phyloP scores from a whole-genome alignment of 805 yeast species.

The Saturnispora serradocipensis region DNA sequence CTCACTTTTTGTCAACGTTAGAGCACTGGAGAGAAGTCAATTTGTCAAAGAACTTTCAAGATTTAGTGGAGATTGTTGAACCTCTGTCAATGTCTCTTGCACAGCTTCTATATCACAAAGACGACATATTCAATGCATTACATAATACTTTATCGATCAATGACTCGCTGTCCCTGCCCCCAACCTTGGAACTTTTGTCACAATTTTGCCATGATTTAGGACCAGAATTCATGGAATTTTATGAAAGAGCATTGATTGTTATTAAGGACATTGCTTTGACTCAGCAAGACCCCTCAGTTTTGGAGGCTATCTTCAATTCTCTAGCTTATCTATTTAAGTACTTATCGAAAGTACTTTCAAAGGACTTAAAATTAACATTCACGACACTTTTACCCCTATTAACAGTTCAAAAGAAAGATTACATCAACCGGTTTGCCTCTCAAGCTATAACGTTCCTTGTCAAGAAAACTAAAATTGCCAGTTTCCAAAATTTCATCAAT shows the following conservation, averaged over 20 bases:
- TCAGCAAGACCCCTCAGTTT: slow-evolving; percentile 48
- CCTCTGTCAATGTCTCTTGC: slow-evolving; percentile 62
- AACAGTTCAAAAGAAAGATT: slow-evolving; percentile 45
- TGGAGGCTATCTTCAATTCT: slow-evolving; percentile 80
- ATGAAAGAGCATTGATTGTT: slow-evolving; percentile 40
- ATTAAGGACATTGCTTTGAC: slow-evolving; percentile 40
- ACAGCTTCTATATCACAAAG: slow-evolving; percentile 66
- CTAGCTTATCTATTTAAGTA: slow-evolving; percentile 88
- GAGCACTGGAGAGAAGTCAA: slow-evolving; percentile 87
- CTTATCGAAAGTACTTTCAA: slow-evolving; percentile 52
- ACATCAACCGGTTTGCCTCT: slow-evolving; percentile 74
- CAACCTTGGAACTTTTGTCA: slow-evolving; percentile 68
- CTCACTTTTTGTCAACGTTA: slow-evolving; percentile 70
- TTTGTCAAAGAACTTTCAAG: slow-evolving; percentile 60
- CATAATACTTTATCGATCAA: slow-evolving; percentile 39
- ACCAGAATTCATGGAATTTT: slow-evolving; percentile 70
- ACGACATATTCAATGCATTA: slow-evolving; percentile 38
- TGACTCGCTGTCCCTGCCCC: slow-evolving; percentile 69
- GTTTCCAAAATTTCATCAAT: slow-evolving; percentile 38
- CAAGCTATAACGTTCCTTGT: slow-evolving; percentile 83
- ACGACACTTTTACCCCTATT: slow-evolving; percentile 54
- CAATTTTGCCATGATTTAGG: slow-evolving; percentile 91
- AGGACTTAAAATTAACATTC: slow-evolving; percentile 64
- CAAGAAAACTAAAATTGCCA: slow-evolving; percentile 49
- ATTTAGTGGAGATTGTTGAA: slow-evolving; percentile 48